A percentile compares a stretch with the other conserved stretches of the same genome.
Conservation (phyloP, 192 early-diverging fungal species). For the Spinellus fusiger region DNA sequence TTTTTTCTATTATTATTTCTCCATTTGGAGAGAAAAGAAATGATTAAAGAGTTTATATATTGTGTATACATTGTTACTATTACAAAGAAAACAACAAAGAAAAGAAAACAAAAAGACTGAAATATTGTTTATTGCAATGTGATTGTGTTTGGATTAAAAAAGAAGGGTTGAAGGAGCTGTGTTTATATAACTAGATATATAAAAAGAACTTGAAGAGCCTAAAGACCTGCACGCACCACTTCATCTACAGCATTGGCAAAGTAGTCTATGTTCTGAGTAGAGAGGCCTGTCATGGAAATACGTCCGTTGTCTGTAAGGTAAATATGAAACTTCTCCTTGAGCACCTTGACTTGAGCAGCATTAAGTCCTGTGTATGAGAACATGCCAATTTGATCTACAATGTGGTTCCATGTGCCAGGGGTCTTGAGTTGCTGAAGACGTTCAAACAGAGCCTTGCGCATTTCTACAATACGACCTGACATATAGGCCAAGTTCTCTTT, state of each 20-base stretch:
- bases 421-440: constrained; percentile 69
- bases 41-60: background rate
- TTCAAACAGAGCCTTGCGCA: constrained; percentile 70
- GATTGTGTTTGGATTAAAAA: background rate
- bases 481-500: constrained; percentile 64
- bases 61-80: background rate
- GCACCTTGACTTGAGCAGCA: constrained; percentile 66
- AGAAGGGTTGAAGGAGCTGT: background rate
- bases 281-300: constrained; percentile 93
- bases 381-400: constrained; percentile 96
- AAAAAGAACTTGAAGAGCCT: background rate
- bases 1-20: constrained; percentile 5
- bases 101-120: background rate
- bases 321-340: constrained; percentile 84
- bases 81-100: background rate
- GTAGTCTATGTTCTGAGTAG: constrained; percentile 77
- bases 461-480: constrained; percentile 85
- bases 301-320: constrained; percentile 95
- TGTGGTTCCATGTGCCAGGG: constrained; percentile 95
- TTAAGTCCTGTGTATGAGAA: constrained; percentile 86
- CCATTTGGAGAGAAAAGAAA: background rate
- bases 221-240: constrained; percentile 72
- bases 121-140: background rate
- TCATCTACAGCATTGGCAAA: constrained; percentile 89
- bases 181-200: no score